Base-by-base conservation (phyloP, 2,329 filamentous ascomycete genomes). In the Aureobasidium lini region DNA sequence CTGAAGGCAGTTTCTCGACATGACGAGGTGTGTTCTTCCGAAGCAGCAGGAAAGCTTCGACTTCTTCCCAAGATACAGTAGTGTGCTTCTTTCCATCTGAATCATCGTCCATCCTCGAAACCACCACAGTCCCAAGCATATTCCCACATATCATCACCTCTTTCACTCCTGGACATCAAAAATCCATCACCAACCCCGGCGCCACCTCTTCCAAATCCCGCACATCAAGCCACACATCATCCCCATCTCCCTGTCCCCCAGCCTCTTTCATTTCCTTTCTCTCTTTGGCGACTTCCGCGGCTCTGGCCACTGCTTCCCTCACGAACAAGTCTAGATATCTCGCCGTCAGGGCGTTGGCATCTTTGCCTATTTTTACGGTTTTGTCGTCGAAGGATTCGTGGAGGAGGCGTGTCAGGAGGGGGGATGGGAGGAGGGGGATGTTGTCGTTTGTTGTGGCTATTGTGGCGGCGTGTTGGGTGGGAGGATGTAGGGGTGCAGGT, bases 271-370 rank as follows among this genome's bases (percentile, higher is more conserved):
- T 62, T 62, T 64, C 68, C 63, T 61, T 65, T 66, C 36, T 72
- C 71, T 72, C 78, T 74, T 42, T 71, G 69, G 87, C 86, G 77
- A 90, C 88, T 61, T 85, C 84, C 9, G 85, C 83, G 40, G 89
- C 86, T 68, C 93, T 76, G 15, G 90, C 90, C 70, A 97, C 85
- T 1, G 90, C 90, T 76, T 97, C 93, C 62, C 88, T 81, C 57
- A 96, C 88, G 74, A 96, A 97, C 0, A 93, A 84, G 72, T 96
- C 90, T 73, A 96, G 81, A 71, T 97, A 97, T 74, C 87, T 90
- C 13, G 85, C 87, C 61, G 92, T 82, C 1, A 91, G 83, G 6
- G 77, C 80, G 70, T 92, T 89, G 4, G 90, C 90, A 68, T 91
- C 88, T 66, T 84, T 86, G 7, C 86, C 85, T 64, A 96, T 85